phyloP scores from a whole-genome alignment of 495 filamentous ascomycete genomes.

The Aspergillus sparsus region DNA sequence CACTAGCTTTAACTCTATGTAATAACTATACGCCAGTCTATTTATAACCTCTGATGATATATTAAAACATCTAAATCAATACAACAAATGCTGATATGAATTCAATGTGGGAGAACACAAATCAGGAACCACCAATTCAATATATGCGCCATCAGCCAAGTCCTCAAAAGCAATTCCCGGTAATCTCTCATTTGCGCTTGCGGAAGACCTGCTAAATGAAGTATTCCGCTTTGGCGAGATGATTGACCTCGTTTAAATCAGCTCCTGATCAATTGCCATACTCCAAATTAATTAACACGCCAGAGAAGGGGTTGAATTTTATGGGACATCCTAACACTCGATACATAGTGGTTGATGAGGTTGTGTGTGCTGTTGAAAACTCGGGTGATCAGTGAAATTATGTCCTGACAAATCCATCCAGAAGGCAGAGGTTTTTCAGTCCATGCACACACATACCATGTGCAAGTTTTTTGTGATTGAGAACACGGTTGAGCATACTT shows the following conservation, averaged over 20 bases:
- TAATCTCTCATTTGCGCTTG: not conserved
- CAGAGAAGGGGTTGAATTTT: too few relatives aligned
- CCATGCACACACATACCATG: not conserved
- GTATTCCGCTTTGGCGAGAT: not conserved
- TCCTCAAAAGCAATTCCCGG: not conserved
- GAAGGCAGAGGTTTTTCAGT: too few relatives aligned
- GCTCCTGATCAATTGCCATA: too few relatives aligned
- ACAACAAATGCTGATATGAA: not conserved
- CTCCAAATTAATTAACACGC: too few relatives aligned
- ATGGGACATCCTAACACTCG: too few relatives aligned
- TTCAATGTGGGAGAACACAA: too few relatives aligned
- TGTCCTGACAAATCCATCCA: too few relatives aligned
- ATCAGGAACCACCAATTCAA: too few relatives aligned
- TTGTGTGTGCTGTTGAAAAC: too few relatives aligned
- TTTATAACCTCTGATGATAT: not conserved
- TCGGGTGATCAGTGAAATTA: too few relatives aligned
- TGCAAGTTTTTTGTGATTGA: not conserved
- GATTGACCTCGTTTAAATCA: constrained; percentile 1
- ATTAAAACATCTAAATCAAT: not conserved
- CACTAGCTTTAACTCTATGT: not conserved
- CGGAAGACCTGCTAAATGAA: not conserved
- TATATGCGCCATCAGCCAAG: not conserved
- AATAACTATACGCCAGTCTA: not conserved
- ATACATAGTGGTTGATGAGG: too few relatives aligned
- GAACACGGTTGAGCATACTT: not conserved